Conservation (phyloP, 1,284 basidiomycete genomes). For the Heterobasidion occidentale region DNA sequence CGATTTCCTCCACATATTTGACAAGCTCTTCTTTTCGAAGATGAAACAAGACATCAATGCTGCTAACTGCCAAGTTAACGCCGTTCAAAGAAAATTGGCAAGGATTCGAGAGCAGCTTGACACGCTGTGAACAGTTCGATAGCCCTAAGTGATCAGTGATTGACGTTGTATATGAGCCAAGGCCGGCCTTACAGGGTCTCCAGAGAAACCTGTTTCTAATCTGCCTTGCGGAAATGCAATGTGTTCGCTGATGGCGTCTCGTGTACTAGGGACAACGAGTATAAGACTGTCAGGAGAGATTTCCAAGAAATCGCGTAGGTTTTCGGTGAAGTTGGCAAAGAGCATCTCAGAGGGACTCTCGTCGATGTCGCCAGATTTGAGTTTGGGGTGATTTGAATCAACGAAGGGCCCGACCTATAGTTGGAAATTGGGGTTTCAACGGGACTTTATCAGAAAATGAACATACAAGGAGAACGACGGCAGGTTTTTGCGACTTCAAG, state of each 20-base stretch:
- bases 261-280: conserved; percentile 75
- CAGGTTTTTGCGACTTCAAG: conserved; percentile 56
- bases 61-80: conserved; percentile 70
- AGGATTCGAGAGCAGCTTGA: conserved; percentile 84
- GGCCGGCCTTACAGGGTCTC: conserved; percentile 35
- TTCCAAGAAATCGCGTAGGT: conserved; percentile 53
- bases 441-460: background rate
- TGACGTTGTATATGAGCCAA: background rate
- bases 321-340: conserved; percentile 51
- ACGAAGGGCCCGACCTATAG: conserved; percentile 85
- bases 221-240: conserved; percentile 85
- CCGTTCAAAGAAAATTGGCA: conserved; percentile 81
- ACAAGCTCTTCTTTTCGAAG: conserved; percentile 80
- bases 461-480: conserved; percentile 74
- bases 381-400: conserved; percentile 64
- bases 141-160: background rate
- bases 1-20: conserved; percentile 62
- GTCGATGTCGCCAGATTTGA: conserved; percentile 68
- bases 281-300: conserved; percentile 62
- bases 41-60: conserved; percentile 86
- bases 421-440: background rate
- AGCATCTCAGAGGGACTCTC: conserved; percentile 67
- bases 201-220: conserved; percentile 38
- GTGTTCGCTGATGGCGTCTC: conserved; percentile 77
- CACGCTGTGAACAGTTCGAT: conserved; percentile 37